Evolutionary conservation across 2,329 filamentous ascomycete species (phyloP), one percentile per base, ranked within the genome.

Genomic region (Stagonosporopsis rhizophila): DNA sequence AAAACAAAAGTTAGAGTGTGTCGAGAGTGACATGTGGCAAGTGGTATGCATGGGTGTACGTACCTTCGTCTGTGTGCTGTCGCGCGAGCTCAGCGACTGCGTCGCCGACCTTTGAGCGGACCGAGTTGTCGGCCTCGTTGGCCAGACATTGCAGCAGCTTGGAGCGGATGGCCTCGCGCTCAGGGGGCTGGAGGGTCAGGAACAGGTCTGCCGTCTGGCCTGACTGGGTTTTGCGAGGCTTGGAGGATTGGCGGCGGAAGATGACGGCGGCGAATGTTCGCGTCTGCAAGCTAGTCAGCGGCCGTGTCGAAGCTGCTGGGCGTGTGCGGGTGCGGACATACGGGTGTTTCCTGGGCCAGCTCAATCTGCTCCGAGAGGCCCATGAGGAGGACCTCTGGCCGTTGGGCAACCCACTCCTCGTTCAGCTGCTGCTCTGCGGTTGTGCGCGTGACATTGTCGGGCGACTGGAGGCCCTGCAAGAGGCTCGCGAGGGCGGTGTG

Each of bases 101-200:
- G 78, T 99, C 95, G 68, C 93, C 95, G 73, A 98, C 90, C 79
- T 99, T 99, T 80, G 96, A 95, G 69, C 95, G 85, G 42, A 96
- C 90, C 35, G 85, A 82, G 59, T 87, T 85, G 60, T 90, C 85
- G 20, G 85, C 81, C 79, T 98, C 95, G 59, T 81, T 82, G 55
- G 86, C 86, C 49, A 97, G 82, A 48, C 87, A 87, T 70, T 93
- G 85, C 38, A 98, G 84, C 56, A 98, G 82, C 77, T 94, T 96
- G 70, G 89, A 85, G 66, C 92, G 87, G 69, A 98, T 96, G 44
- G 87, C 88, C 45, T 86, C 81, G 62, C 89, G 88, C 74, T 95
- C 89, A 32, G 91, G 87, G 56, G 84, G 81, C 62, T 85, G 84
- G 49, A 98, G 82, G 34, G 90, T 92, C 60, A 95, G 83, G 75